Percentiles rank a stretch among this genome's conserved stretches.
Conservation (phyloP, 495 filamentous ascomycete genomes). For the Trichoderma parareesei region DNA sequence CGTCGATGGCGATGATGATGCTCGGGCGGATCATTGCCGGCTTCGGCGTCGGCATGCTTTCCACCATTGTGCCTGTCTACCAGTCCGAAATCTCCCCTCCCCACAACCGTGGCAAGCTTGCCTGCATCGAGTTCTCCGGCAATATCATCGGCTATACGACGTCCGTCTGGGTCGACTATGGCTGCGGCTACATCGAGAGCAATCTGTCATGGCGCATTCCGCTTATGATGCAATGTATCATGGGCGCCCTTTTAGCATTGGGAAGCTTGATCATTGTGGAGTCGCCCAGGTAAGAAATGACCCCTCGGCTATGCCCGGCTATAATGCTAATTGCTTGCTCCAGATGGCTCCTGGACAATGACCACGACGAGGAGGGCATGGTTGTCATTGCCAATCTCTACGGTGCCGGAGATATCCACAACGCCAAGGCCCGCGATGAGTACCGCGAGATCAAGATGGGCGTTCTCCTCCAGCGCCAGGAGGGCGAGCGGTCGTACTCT, state of each 20-base stretch:
- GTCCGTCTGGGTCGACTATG: constrained; percentile 98
- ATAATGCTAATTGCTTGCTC: constrained; percentile 14
- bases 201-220: constrained; percentile 88
- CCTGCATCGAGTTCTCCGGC: constrained; percentile 96
- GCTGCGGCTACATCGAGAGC: constrained; percentile 81
- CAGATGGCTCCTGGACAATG: constrained; percentile 95
- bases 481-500: constrained; percentile 81
- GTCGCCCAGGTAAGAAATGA: constrained; percentile 70
- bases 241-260: constrained; percentile 74
- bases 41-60: constrained; percentile 86
- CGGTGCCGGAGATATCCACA: constrained; percentile 89
- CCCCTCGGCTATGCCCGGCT: constrained; percentile 13
- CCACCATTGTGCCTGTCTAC: constrained; percentile 95
- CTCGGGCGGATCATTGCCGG: constrained; percentile 84
- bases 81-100: constrained; percentile 97
- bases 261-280: constrained; percentile 92
- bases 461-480: constrained; percentile 83
- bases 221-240: constrained; percentile 85
- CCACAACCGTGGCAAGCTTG: constrained; percentile 89
- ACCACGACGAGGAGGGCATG: constrained; percentile 96
- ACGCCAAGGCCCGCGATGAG: constrained; percentile 81
- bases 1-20: constrained; percentile 85
- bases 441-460: constrained; percentile 99
- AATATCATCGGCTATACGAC: constrained; percentile 94
- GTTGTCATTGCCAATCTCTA: constrained; percentile 97